These are phyloP conservation scores for Pittosporum tobira DNA, from an alignment of 129 eudicot species.

Conservation along the genomic window DNA sequence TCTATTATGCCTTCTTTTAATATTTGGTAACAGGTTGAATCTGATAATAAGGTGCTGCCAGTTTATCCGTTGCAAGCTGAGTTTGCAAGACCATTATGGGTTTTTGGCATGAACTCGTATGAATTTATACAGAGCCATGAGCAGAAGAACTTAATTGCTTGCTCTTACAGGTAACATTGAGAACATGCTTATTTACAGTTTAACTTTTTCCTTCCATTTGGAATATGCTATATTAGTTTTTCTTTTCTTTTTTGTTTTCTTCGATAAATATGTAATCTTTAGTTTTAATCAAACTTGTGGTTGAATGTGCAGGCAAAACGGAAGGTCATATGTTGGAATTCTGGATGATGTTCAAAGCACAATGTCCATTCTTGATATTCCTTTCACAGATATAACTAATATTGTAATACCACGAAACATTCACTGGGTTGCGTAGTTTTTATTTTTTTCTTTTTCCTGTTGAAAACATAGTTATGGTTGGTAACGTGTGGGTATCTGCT, in stretches of 20 bases:
- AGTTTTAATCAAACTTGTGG: background rate
- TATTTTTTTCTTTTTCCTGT: slow-evolving; percentile 3
- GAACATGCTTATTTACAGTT: slow-evolving; percentile 3
- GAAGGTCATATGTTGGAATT: slow-evolving; percentile 74
- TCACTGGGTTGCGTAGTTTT: background rate
- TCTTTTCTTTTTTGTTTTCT: too few species aligned
- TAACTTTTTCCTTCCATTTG: background rate
- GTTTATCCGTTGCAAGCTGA: slow-evolving; percentile 71
- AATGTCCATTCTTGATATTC: slow-evolving; percentile 53
- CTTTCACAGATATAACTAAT: slow-evolving; percentile 75
- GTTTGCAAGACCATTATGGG: slow-evolving; percentile 86
- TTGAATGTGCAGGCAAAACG: slow-evolving; percentile 57
- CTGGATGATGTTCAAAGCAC: slow-evolving; percentile 45
- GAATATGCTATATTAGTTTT: background rate
- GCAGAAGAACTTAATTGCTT: slow-evolving; percentile 65
- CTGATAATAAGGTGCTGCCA: slow-evolving; percentile 57
- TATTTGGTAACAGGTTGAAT: slow-evolving; percentile 48
- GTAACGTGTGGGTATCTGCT: background rate
- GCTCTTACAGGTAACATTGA: slow-evolving; percentile 62
- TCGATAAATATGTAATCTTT: background rate
- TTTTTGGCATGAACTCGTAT: slow-evolving; percentile 88
- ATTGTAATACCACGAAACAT: slow-evolving; percentile 40
- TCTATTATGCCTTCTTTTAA: too few species aligned
- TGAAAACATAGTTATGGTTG: slow-evolving; percentile 1
- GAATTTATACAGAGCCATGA: slow-evolving; percentile 42